Evolutionary conservation across 345 rosid genomes (phyloP).

Genomic region (Acer yangbiense): DNA sequence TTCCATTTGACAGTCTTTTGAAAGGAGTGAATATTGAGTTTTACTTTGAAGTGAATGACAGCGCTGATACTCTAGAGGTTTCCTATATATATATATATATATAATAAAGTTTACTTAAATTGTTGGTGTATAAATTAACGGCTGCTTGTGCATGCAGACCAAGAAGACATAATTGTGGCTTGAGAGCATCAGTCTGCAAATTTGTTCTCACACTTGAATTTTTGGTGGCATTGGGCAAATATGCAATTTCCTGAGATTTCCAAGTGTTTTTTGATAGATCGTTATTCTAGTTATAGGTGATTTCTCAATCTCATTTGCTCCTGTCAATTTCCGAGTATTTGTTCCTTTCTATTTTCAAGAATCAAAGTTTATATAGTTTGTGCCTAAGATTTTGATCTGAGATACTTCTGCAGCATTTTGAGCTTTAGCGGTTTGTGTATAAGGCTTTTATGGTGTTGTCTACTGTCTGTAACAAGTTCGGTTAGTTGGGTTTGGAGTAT

Average conservation of each 20-base stretch:
- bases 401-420: not conserved
- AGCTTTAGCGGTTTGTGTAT: not conserved
- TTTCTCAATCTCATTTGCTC: not conserved
- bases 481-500: not conserved
- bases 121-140: not conserved
- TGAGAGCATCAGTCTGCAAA: not conserved
- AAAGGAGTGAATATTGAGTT: not conserved
- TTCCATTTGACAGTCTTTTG: constrained; percentile 3
- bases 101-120: not conserved
- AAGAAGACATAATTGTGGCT: constrained; percentile 33
- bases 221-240: constrained; percentile 4
- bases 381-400: not conserved
- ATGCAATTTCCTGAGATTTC: constrained; percentile 5
- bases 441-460: not conserved
- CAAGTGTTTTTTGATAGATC: not conserved
- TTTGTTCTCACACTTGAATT: not conserved
- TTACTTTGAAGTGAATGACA: not conserved
- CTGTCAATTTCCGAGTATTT: not conserved
- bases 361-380: not conserved
- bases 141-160: constrained; percentile 40
- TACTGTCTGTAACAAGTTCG: not conserved
- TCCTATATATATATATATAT: not conserved
- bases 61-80: not conserved
- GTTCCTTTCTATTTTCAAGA: not conserved
- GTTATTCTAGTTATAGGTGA: not conserved